These are phyloP conservation scores for Tylopilus vinaceipallidus DNA, from an alignment of 768 basidiomycete species.

Conservation along the genomic window DNA sequence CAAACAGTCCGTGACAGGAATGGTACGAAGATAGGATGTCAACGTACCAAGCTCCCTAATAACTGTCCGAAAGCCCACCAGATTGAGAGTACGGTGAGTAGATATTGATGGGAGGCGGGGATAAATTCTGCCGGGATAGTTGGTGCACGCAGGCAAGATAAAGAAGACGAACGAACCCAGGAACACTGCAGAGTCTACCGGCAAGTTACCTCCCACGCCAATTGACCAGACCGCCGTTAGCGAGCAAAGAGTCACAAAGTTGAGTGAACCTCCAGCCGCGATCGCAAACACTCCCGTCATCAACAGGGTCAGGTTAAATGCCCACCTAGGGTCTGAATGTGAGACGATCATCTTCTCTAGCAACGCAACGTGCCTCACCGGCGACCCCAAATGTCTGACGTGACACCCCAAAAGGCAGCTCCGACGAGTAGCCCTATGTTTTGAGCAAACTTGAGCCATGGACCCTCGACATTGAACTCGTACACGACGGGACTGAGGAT, in stretches of 20 bases:
- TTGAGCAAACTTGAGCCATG: slow-evolving; percentile 66
- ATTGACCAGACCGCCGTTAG: slow-evolving; percentile 59
- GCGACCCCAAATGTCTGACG: slow-evolving; percentile 71
- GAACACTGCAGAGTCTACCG: slow-evolving; percentile 76
- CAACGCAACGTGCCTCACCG: slow-evolving; percentile 34
- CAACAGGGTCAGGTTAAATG: slow-evolving; percentile 69
- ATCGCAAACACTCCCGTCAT: slow-evolving; percentile 66
- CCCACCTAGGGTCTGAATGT: slow-evolving; percentile 44
- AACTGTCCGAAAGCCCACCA: slow-evolving; percentile 83
- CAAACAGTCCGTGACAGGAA: not conserved
- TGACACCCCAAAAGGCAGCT: slow-evolving; percentile 66
- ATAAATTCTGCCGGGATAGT: slow-evolving; percentile 52
- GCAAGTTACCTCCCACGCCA: slow-evolving; percentile 71
- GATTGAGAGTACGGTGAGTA: slow-evolving; percentile 70
- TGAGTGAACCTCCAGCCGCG: slow-evolving; percentile 58
- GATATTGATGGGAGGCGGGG: slow-evolving; percentile 70
- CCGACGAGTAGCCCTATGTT: slow-evolving; percentile 72
- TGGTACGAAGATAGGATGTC: not conserved
- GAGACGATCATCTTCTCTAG: not conserved
- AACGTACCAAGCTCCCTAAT: slow-evolving; percentile 47
- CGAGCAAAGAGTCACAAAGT: slow-evolving; percentile 49
- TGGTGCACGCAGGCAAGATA: not conserved
- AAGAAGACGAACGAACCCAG: slow-evolving; percentile 45
- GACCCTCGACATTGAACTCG: slow-evolving; percentile 62
- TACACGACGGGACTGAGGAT: slow-evolving; percentile 61